Evolutionary conservation across 1,139 yeast species (phyloP), one percentile per base, ranked within the genome.

Genomic region (Lodderomyces elongisporus): DNA sequence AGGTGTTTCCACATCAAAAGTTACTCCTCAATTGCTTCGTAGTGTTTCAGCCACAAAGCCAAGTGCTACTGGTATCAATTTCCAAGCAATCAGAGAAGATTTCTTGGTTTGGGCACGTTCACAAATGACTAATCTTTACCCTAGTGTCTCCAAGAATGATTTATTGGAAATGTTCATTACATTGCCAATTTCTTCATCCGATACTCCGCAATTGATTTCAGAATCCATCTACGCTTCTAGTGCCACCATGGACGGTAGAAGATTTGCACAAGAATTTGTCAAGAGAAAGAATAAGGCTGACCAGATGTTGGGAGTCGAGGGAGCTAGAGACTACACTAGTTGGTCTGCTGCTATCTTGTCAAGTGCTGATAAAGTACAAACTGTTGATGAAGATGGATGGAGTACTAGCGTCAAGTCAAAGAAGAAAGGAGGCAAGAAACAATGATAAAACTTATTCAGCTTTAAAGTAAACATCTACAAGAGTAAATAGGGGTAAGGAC

Each of bases 161-260:
- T 77, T 91, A 35, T 65, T 91, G 38, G 81, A 85, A 40, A 81
- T 91, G 56, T 72, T 91, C 48, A 65, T 88, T 38, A 79, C 89
- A 35, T 71, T 91, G 43, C 96, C 97, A 25, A 61, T 76, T 13
- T 56, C 52, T 26, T 76, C 77, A 30, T 48, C 68, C 5, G 96
- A 88, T 46, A 78, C 95, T 1, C 68, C 73, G 31, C 95, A 82
- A 54, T 85, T 91, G 52, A 88, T 91, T 52, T 81, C 95, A 3
- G 98, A 91, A 54, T 85, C 96, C 10, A 79, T 91, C 41, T 89
- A 88, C 60, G 79, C 93, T 32, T 85, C 91, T 45, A 85, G 96
- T 18, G 76, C 93, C 2, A 83, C 93, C 2, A 80, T 91, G 85
- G 96, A 91, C 54, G 98, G 97, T 15, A 79, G 96, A 54, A 73